These are phyloP conservation scores for Arxiozyma telluris DNA, from an alignment of 1,139 yeast genomes.

Conservation along the genomic window DNA sequence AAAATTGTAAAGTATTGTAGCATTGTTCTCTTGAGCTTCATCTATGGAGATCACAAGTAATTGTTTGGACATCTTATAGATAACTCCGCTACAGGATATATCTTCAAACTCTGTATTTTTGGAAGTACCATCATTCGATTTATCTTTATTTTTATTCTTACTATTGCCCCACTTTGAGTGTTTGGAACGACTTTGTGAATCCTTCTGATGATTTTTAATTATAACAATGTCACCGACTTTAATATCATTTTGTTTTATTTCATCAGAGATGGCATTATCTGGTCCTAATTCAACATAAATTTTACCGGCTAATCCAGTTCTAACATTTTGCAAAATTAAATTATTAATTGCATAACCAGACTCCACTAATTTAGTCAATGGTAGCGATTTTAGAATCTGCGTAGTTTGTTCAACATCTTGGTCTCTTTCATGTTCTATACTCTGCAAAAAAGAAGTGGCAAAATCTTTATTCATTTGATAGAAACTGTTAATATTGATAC, in stretches of 20 bases:
- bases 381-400: slow-evolving; percentile 39
- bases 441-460: slow-evolving; percentile 40
- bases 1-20: slow-evolving; percentile 33
- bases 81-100: slow-evolving; percentile 23
- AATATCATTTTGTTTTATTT: slow-evolving; percentile 50
- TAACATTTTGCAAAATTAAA: slow-evolving; percentile 47
- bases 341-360: slow-evolving; percentile 72
- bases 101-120: slow-evolving; percentile 11
- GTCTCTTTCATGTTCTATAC: slow-evolving; percentile 48
- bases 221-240: slow-evolving; percentile 71
- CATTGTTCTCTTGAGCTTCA: slow-evolving; percentile 42
- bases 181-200: slow-evolving; percentile 1
- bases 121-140: slow-evolving; percentile 14
- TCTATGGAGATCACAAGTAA: slow-evolving; percentile 54
- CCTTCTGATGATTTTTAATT: slow-evolving; percentile 27
- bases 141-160: slow-evolving; percentile 11
- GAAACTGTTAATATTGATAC: neutral
- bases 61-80: slow-evolving; percentile 36
- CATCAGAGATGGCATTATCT: slow-evolving; percentile 46
- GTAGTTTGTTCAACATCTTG: slow-evolving; percentile 53
- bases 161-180: slow-evolving; percentile 5
- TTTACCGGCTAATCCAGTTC: slow-evolving; percentile 78
- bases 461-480: slow-evolving; percentile 27
- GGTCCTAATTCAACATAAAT: slow-evolving; percentile 53
- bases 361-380: slow-evolving; percentile 57